Conservation (phyloP, 2,329 filamentous ascomycete species). For the Hymenoscyphus infarciens region DNA sequence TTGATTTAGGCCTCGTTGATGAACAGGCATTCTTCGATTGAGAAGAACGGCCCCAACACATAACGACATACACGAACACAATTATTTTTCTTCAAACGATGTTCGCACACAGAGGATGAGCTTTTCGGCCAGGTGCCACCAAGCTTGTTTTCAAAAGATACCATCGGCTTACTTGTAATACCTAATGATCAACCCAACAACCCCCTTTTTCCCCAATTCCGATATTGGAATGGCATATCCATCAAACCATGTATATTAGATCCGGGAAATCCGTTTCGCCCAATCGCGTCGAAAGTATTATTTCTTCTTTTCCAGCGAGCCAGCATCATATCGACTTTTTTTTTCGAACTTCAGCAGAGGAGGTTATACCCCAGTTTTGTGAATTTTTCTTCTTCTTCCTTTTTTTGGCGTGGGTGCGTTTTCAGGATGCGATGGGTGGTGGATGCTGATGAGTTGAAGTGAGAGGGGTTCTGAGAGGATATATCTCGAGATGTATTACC, state of each 20-base stretch:
- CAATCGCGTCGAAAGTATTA: background rate
- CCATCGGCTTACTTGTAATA: slow-evolving; percentile 20
- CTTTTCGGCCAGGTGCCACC: slow-evolving; percentile 29
- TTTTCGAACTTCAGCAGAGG: slow-evolving; percentile 13
- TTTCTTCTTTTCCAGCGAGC: slow-evolving; percentile 9
- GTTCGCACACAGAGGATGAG: slow-evolving; percentile 12
- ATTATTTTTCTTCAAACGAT: slow-evolving; percentile 2
- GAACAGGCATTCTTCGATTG: slow-evolving; percentile 36
- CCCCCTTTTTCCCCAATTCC: background rate
- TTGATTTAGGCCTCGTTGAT: slow-evolving; percentile 28
- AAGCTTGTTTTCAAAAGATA: slow-evolving; percentile 13
- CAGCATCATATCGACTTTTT: slow-evolving; percentile 1
- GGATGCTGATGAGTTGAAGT: background rate
- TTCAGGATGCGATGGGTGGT: background rate
- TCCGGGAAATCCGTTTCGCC: background rate
- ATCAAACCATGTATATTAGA: slow-evolving; percentile 12
- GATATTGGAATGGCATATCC: background rate
- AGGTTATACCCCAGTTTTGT: slow-evolving; percentile 19
- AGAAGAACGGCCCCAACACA: slow-evolving; percentile 10
- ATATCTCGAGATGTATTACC: background rate
- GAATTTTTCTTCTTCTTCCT: background rate
- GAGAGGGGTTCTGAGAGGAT: background rate
- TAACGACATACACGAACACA: slow-evolving; percentile 14
- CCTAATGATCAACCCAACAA: slow-evolving; percentile 17
- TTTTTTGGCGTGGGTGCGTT: background rate